Conservation (phyloP, 441 rosid genomes). For the Codiaeum variegatum region DNA sequence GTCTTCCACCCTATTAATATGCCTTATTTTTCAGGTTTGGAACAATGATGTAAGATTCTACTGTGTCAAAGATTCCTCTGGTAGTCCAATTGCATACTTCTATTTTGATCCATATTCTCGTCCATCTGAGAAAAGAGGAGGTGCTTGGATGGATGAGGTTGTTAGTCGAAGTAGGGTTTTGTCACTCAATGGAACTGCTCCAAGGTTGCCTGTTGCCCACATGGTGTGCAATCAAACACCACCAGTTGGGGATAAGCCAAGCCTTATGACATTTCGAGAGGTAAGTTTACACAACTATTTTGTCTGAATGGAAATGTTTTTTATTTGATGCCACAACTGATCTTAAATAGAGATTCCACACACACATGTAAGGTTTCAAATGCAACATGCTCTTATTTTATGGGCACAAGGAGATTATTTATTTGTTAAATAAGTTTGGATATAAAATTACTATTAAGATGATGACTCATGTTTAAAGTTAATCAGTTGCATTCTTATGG, state of each 20-base stretch:
- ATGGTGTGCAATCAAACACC: slow-evolving; percentile 97
- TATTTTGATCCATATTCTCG: slow-evolving; percentile 96
- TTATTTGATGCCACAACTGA: not conserved
- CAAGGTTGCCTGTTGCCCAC: slow-evolving; percentile 88
- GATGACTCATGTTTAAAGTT: not conserved
- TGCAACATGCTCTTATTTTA: not conserved
- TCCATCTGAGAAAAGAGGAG: slow-evolving; percentile 83
- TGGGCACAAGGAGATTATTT: not conserved
- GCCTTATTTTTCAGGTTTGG: slow-evolving; percentile 64
- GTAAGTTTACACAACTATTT: slow-evolving; percentile 30
- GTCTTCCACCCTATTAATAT: slow-evolving; percentile 12
- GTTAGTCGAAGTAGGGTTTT: slow-evolving; percentile 69
- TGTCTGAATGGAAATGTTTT: not conserved
- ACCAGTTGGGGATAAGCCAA: slow-evolving; percentile 91
- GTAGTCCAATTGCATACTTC: slow-evolving; percentile 74
- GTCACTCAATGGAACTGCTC: slow-evolving; percentile 56
- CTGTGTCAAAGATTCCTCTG: slow-evolving; percentile 69
- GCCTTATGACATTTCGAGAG: slow-evolving; percentile 96
- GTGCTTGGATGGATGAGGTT: slow-evolving; percentile 97
- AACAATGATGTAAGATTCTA: slow-evolving; percentile 76
- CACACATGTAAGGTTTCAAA: not conserved
- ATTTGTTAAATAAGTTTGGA: not conserved
- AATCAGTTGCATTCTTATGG: not conserved
- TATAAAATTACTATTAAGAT: not conserved
- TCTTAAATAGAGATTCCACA: not conserved